Base-by-base conservation (phyloP, 116 monocot species). In the Dioscorea cayenensis region DNA sequence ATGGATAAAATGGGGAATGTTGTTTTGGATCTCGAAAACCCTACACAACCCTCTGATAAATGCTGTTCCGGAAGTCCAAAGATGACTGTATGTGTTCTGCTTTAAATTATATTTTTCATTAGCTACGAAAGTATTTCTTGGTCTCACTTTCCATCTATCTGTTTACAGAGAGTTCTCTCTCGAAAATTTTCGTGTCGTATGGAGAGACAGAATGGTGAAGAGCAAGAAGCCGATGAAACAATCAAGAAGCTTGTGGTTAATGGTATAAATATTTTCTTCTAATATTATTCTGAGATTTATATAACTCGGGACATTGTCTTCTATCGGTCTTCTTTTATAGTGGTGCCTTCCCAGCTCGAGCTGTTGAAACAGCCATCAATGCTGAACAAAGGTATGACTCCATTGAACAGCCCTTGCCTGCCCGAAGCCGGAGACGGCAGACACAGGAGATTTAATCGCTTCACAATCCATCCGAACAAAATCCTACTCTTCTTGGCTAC, bases 41-140 rank as follows among this genome's bases (percentile, higher is more conserved):
- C 87, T 28, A 28, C 80, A 28, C 95, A 87, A 48, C 70, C 72
- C 21, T 43, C 79, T 68, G 89, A 95, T 60, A 91, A 78, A 76
- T 83, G 83, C 65, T 81, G 88, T 83, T 83, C 83, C 28, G 95
- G 87, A 35, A 95, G 85, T 72, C 92, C 89, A 69, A 89, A 85
- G 81, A 59, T 87, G 79, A 81, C 76, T 5, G 93, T 87, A 64
- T 73, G 83, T 61, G 20, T 60, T 35, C 16, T 28, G 5, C 10
- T 55, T n/a, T 5, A 55, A 5, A 55, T 16, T 55, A 18, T 43
- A 43, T 43, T 10, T 10, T 0, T 10, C 8, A 9, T 43, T 43
- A 43, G 43, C 8, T 43, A 43, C 6, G 43, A 43, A 43, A 12
- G 43, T 43, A 3, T 43, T 43, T 43, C 43, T 10, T 10, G 43